Evolutionary conservation across 2,329 filamentous ascomycete genomes (phyloP).

Genomic region (Thermothelomyces thermophilus): DNA sequence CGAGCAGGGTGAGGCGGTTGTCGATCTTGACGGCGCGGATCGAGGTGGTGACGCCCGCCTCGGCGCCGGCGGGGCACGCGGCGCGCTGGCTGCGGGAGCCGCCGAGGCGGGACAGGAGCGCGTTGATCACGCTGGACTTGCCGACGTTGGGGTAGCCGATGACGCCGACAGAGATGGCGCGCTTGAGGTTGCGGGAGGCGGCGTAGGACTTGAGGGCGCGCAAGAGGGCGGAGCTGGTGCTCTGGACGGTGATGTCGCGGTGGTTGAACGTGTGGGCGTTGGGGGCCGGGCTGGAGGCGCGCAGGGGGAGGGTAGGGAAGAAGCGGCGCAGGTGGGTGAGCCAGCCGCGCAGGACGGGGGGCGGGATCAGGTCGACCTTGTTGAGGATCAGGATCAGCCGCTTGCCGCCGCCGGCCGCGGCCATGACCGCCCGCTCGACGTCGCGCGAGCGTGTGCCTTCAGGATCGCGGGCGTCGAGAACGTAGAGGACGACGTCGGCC

Average conservation of each 20-base stretch:
- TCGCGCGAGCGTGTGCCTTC: constrained; percentile 86
- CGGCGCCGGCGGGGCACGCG: constrained; percentile 81
- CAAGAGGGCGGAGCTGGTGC: constrained; percentile 78
- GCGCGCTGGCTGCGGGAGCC: constrained; percentile 52
- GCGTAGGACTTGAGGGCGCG: constrained; percentile 86
- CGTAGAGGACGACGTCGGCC: constrained; percentile 86
- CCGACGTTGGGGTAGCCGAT: constrained; percentile 95
- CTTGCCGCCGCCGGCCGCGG: constrained; percentile 76
- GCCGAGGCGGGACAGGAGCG: constrained; percentile 70
- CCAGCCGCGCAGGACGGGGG: constrained; percentile 77
- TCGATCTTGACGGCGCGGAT: constrained; percentile 89
- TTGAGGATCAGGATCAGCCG: constrained; percentile 86
- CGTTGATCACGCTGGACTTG: constrained; percentile 95
- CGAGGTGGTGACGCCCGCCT: constrained; percentile 85
- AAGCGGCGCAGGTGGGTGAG: constrained; percentile 76
- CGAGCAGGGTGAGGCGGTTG: constrained; percentile 86
- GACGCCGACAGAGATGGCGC: constrained; percentile 83
- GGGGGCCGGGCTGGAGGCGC: constrained; percentile 71
- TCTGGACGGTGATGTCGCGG: constrained; percentile 79
- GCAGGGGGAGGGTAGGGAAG: constrained; percentile 85
- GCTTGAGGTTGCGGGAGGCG: constrained; percentile 75
- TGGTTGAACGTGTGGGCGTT: constrained; percentile 92
- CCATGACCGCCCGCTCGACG: constrained; percentile 85
- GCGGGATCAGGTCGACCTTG: constrained; percentile 89
- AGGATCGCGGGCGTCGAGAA: constrained; percentile 85